These are phyloP conservation scores for thale cress (Arabidopsis thaliana) DNA, from an alignment of 345 rosid species.

Conservation along the genomic window DNA sequence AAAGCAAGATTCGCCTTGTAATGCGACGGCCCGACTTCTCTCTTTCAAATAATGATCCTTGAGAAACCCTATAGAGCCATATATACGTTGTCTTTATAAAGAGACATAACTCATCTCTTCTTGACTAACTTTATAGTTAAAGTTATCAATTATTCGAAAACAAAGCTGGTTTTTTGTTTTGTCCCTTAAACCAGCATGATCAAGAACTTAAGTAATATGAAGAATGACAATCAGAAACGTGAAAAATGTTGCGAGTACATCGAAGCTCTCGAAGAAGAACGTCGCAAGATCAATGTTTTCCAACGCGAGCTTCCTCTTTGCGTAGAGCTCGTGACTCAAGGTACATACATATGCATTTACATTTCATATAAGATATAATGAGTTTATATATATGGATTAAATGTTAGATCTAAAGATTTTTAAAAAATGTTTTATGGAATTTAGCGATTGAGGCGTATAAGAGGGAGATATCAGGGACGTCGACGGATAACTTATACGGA, in stretches of 20 bases:
- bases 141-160: not conserved
- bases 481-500: conserved; percentile 55
- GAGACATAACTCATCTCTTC: conserved; percentile 29
- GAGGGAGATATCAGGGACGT: conserved; percentile 71
- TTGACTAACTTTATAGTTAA: conserved; percentile 7
- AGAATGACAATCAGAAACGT: conserved; percentile 56
- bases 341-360: conserved; percentile 34
- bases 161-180: conserved; percentile 10
- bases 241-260: conserved; percentile 63
- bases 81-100: conserved; percentile 39
- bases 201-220: conserved; percentile 46
- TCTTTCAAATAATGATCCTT: conserved; percentile 33
- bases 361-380: not conserved
- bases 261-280: conserved; percentile 83
- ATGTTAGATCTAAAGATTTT: not conserved
- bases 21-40: conserved; percentile 45
- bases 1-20: conserved; percentile 56
- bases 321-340: conserved; percentile 88
- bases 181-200: conserved; percentile 28
- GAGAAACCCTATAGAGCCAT: conserved; percentile 76
- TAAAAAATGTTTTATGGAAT: not conserved
- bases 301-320: conserved; percentile 95
- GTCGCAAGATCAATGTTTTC: conserved; percentile 85
- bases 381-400: not conserved
- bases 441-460: conserved; percentile 82